These are phyloP conservation scores for Botryosphaeria dothidea DNA, from an alignment of 2,329 filamentous ascomycete genomes.

Conservation along the genomic window DNA sequence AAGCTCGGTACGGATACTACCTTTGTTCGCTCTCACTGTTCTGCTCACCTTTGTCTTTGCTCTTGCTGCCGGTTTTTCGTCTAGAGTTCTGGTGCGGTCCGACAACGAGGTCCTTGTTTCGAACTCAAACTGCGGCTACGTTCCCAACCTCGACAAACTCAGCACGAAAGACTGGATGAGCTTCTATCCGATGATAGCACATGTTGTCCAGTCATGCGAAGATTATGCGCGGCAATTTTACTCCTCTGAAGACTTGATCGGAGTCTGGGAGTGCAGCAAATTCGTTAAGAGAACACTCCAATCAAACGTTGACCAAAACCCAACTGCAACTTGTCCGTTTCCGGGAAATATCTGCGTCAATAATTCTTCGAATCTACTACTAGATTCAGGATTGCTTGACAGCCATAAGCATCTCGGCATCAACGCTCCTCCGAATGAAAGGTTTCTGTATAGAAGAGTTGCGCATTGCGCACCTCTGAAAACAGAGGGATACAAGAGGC, in stretches of 20 bases:
- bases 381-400: conserved; percentile 26
- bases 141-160: too few relatives aligned
- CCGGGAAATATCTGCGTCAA: conserved; percentile 16
- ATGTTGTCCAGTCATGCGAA: too few relatives aligned
- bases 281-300: conserved; percentile 13
- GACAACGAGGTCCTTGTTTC: conserved; percentile 34
- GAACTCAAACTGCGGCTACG: conserved; percentile 32
- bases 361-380: conserved; percentile 18
- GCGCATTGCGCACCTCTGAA: conserved; percentile 20
- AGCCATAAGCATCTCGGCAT: conserved; percentile 26
- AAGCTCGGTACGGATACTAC: neutral
- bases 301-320: conserved; percentile 8
- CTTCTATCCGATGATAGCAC: too few relatives aligned
- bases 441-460: conserved; percentile 4
- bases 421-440: conserved; percentile 23
- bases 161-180: neutral
- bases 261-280: neutral
- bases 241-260: neutral
- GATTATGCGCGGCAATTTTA: conserved; percentile 7
- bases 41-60: conserved; percentile 25
- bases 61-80: conserved; percentile 22
- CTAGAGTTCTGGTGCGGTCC: neutral
- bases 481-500: too few relatives aligned
- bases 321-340: conserved; percentile 23
- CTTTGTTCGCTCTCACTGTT: conserved; percentile 26